Conservation (phyloP, 306 rosid species). For the Sesbania bispinosa region DNA sequence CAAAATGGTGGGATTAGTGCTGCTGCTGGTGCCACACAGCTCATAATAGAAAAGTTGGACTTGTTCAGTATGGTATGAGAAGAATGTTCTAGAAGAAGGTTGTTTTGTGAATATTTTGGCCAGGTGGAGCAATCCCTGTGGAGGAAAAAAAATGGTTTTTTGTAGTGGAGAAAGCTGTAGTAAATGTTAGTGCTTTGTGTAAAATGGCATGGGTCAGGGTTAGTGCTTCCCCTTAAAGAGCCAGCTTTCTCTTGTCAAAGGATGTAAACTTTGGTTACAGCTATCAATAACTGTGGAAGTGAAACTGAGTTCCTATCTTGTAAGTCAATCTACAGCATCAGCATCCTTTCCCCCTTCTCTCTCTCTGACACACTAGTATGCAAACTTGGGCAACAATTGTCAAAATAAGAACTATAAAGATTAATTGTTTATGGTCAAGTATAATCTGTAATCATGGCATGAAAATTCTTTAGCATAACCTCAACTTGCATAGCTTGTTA, state of each 20-base stretch:
- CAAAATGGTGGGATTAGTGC: slow-evolving; percentile 50
- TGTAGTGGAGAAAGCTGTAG: slow-evolving; percentile 13
- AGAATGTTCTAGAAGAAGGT: slow-evolving; percentile 55
- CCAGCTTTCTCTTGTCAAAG: slow-evolving; percentile 29
- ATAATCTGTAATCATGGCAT: background rate
- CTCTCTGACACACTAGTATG: background rate
- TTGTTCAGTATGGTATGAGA: slow-evolving; percentile 63
- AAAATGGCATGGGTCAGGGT: background rate
- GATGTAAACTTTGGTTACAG: slow-evolving; percentile 20
- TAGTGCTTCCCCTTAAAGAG: slow-evolving; percentile 26
- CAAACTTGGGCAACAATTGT: background rate
- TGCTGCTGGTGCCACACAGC: slow-evolving; percentile 41
- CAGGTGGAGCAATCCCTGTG: slow-evolving; percentile 18
- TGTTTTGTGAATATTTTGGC: slow-evolving; percentile 11
- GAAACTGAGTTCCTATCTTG: slow-evolving; percentile 7
- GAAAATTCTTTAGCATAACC: background rate
- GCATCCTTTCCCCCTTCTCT: background rate
- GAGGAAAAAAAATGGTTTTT: slow-evolving; percentile 19
- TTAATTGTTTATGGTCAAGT: background rate
- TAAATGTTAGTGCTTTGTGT: slow-evolving; percentile 14
- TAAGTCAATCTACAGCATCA: slow-evolving; percentile 15
- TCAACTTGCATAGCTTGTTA: background rate
- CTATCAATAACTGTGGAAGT: slow-evolving; percentile 22
- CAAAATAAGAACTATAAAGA: background rate
- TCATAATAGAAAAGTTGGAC: slow-evolving; percentile 58